Conservation (phyloP, 192 early-diverging fungal genomes). For the Backusella liffmaniae region DNA sequence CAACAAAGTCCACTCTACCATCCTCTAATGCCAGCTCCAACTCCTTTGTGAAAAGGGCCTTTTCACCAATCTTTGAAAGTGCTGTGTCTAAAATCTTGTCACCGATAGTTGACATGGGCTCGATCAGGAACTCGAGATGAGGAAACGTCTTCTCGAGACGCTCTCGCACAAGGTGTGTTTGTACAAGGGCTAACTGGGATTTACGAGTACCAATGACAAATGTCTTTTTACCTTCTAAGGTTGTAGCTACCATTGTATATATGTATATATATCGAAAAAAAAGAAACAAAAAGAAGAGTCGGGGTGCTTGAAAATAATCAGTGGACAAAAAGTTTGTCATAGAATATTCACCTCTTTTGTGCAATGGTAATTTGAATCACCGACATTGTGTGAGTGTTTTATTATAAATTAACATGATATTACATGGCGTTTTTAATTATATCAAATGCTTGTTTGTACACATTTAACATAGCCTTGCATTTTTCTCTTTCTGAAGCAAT, state of each 20-base stretch:
- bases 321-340: background rate
- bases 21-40: conserved; percentile 76
- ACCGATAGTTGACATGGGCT: conserved; percentile 68
- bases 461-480: conserved; percentile 74
- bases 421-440: conserved; percentile 45
- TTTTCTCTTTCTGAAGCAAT: conserved; percentile 70
- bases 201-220: conserved; percentile 75
- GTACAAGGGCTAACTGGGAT: conserved; percentile 86
- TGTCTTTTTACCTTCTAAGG: background rate
- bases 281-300: background rate
- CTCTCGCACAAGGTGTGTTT: conserved; percentile 70
- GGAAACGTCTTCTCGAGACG: conserved; percentile 53
- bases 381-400: background rate
- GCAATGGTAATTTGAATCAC: background rate
- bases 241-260: background rate
- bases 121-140: conserved; percentile 42
- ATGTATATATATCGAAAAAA: background rate
- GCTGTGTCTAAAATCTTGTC: conserved; percentile 85
- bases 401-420: background rate
- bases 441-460: conserved; percentile 77
- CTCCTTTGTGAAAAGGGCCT: conserved; percentile 90
- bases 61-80: conserved; percentile 88
- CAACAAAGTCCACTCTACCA: conserved; percentile 75
- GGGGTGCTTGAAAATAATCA: background rate
- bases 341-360: background rate